phyloP scores from a whole-genome alignment of 2,329 filamentous ascomycete species.

The Ophiocordyceps camponoti-leonardi region DNA sequence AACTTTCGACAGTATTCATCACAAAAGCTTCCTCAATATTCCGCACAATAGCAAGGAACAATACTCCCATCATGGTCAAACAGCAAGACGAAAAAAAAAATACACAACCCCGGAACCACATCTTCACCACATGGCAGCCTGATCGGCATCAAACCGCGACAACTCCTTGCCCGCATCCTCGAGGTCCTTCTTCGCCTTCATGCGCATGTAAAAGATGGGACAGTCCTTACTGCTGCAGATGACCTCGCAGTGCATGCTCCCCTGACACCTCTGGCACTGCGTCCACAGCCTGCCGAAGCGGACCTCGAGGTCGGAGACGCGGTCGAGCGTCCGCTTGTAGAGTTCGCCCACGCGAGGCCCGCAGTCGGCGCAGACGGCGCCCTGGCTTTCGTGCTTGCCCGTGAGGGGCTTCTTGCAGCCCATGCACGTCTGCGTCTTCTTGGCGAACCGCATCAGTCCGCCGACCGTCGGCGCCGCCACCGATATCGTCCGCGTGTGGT shows the following conservation, averaged over 20 bases:
- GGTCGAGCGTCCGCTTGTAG: conserved; percentile 79
- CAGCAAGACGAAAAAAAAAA: too few species aligned
- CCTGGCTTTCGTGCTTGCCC: conserved; percentile 59
- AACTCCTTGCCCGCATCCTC: conserved; percentile 89
- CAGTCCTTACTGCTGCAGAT: conserved; percentile 95
- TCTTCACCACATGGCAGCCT: conserved; percentile 42
- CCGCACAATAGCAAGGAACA: too few species aligned
- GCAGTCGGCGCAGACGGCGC: conserved; percentile 80
- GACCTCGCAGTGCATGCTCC: conserved; percentile 94
- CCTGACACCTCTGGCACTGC: conserved; percentile 94
- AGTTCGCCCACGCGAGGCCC: conserved; percentile 74
- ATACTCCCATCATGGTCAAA: not conserved
- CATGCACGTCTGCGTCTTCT: conserved; percentile 97
- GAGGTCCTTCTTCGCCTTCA: conserved; percentile 99
- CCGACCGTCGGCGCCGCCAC: conserved; percentile 83
- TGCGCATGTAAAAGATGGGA: conserved; percentile 99
- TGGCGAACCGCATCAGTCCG: conserved; percentile 94
- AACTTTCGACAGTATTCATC: too few species aligned
- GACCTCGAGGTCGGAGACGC: conserved; percentile 83
- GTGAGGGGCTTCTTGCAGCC: conserved; percentile 94
- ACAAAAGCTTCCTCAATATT: too few species aligned
- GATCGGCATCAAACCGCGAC: conserved; percentile 73
- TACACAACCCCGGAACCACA: not conserved
- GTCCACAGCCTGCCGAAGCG: conserved; percentile 90
- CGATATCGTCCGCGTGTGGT: conserved; percentile 86